Base-by-base conservation (phyloP, 495 filamentous ascomycete genomes). In the Zalerion maritima region DNA sequence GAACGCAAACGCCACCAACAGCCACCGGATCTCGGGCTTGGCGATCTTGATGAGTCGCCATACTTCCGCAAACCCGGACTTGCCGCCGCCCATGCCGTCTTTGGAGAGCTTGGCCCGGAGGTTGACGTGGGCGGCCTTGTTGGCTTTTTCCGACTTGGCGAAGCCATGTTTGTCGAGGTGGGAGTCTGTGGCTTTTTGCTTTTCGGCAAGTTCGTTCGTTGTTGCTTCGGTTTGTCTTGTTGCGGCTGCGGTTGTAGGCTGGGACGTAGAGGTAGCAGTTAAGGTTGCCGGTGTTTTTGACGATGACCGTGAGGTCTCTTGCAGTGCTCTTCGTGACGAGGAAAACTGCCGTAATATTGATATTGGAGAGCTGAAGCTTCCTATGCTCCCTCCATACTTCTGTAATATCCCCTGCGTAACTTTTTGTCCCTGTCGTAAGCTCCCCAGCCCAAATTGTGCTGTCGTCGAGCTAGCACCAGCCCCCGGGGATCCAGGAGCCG, bases 11-110 rank as follows among this genome's bases (percentile, higher is more conserved):
- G 89, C 89, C 16, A 75, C 55, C 8, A 62, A 60, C n/a, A 97
- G 72, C 50, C 75, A 76, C 50, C 62, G 78, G 9, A 73, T 55
- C 55, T 97, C 89, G 3, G 82, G 86, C 25, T 69, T 63, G 4
- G 89, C 91, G 55, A 97, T 89, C 50, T 73, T 80, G 45, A 97
- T 60, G 34, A 97, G 62, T 28, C 89, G 71, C 75, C 78, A 80
- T 29, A 94, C 73, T 53, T 94, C 87, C 7, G 54, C 55, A 23
- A 78, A 65, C 6, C 81, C 76, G 7, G 77, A 67, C 43, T 75
- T 73, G 25, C 68, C 67, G 17, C 57, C 51, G 13, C 66, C 57
- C 29, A 73, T 65, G 1, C 79, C 76, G 24, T 91, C 83, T 45
- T 84, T 93, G 19, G 73, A 76, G 21, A 97, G 58, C 24, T 75